These are phyloP conservation scores for Centella asiatica DNA, from an alignment of 129 eudicot species.

Conservation along the genomic window DNA sequence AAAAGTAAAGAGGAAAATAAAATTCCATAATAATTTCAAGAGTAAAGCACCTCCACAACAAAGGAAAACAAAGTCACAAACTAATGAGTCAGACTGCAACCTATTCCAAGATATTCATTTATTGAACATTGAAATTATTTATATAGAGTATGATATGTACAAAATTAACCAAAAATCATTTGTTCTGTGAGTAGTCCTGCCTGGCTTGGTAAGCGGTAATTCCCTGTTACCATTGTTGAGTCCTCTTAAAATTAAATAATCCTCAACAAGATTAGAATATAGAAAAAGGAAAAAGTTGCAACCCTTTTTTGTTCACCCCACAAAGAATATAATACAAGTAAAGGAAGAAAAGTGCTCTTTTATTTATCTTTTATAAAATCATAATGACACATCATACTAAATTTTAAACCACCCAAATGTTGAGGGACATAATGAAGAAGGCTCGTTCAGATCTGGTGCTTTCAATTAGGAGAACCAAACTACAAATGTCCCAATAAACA, in stretches of 20 bases:
- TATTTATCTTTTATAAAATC: neutral
- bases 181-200: no score
- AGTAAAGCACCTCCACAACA: no score
- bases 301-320: neutral
- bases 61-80: no score
- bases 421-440: neutral
- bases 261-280: neutral
- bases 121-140: no score
- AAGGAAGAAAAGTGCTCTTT: neutral
- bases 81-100: no score
- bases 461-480: neutral
- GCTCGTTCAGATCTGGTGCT: slow-evolving; percentile 11
- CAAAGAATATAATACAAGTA: neutral
- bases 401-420: neutral
- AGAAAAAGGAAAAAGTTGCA: neutral
- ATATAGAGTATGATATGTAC: no score
- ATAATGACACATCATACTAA: neutral
- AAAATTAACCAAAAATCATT: no score
- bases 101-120: no score
- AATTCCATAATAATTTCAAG: no score
- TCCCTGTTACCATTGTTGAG: no score
- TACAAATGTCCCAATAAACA: neutral
- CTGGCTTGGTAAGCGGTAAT: no score
- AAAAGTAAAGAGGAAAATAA: no score
- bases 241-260: neutral